Percentiles rank a stretch among this genome's conserved stretches.
Conservation (phyloP, 2,329 filamentous ascomycete species). For the Gaeumannomyces tritici region DNA sequence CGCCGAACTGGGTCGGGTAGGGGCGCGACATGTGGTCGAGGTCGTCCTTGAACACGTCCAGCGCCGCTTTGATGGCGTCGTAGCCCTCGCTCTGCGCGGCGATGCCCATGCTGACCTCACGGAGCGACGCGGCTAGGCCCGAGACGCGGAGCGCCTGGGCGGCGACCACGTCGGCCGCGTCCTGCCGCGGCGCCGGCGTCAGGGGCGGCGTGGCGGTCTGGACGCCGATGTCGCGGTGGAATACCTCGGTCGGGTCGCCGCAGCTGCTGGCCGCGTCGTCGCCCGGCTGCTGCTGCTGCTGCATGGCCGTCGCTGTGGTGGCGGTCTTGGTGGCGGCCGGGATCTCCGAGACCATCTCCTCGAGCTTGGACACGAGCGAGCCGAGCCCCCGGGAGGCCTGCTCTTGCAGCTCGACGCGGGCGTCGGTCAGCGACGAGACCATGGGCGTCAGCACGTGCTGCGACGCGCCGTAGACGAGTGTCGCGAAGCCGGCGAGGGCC, state of each 20-base stretch:
- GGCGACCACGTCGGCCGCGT: constrained; percentile 1
- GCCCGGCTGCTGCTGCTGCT: no score
- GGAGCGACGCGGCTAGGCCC: constrained; percentile 30
- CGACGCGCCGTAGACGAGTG: constrained; percentile 60
- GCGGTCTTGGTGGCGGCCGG: constrained; percentile 11
- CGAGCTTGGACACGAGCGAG: constrained; percentile 39
- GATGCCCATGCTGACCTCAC: constrained; percentile 32
- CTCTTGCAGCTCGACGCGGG: constrained; percentile 42
- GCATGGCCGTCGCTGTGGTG: constrained; percentile 1
- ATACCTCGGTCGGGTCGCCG: constrained; percentile 66
- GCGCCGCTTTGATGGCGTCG: constrained; percentile 39
- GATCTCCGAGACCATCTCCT: constrained; percentile 50
- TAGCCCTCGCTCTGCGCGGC: constrained; percentile 35
- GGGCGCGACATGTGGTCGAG: constrained; percentile 50
- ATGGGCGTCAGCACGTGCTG: constrained; percentile 59
- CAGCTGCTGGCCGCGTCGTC: constrained; percentile 34
- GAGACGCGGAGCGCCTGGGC: constrained; percentile 31
- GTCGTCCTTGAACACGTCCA: constrained; percentile 55
- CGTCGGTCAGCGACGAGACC: constrained; percentile 40
- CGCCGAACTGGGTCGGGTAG: constrained; percentile 23
- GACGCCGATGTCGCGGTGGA: constrained; percentile 71
- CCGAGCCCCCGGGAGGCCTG: constrained; percentile 35
- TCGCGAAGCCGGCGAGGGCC: constrained; percentile 45
- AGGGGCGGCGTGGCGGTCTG: constrained; percentile 53
- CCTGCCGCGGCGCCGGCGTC: constrained; percentile 20